Base-by-base conservation (phyloP, 2,329 filamentous ascomycete species). In the Diaporthe capsici region DNA sequence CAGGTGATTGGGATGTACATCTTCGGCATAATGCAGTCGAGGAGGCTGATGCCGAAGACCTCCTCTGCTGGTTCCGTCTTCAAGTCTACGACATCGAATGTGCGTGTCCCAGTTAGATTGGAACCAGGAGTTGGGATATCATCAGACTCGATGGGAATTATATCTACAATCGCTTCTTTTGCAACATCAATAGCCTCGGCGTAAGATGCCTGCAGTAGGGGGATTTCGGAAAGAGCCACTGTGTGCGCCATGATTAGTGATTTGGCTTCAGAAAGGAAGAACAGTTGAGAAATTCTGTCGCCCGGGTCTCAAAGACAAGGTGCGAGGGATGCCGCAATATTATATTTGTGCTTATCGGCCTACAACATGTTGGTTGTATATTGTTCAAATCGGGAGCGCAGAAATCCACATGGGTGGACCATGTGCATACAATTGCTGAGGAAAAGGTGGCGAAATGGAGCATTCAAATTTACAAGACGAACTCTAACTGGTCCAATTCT, bases 11-110 rank as follows among this genome's bases (percentile, higher is more conserved):
- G 70, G 10, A 72, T 49, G 22, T 60, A 60, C 39, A 72, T 72
- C 13, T 60, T 31, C 13, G 70, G 70, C 70, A 72, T 72, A 8
- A 72, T 72, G 37, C 70, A 61, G 28, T 72, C 70, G 42, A 72
- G 70, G 6, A 72, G 53, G 39, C 55, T 72, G 39, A 72, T 37
- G 42, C 12, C 17, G 34, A 53, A 72, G 9, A 53, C 25, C 13
- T 58, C 70, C n/a, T 72, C 70, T 42, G 20, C 53, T 6, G 57
- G 55, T 6, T 72, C 57, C 31, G 34, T 51, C 39, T 51, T 13
- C 12, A 51, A 49, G 28, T 68, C 63, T 25, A 37, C 22, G 6
- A 51, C 44, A 9, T 68, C 20, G 44, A 68, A 51, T 12, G 42
- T 34, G 4, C 22, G 63, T 34, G 44, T 37, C 51, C 63, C 28